A percentile compares a stretch with the other conserved stretches of the same genome.
phyloP scores from a whole-genome alignment of 441 rosid genomes.

The Erodium trifolium region DNA sequence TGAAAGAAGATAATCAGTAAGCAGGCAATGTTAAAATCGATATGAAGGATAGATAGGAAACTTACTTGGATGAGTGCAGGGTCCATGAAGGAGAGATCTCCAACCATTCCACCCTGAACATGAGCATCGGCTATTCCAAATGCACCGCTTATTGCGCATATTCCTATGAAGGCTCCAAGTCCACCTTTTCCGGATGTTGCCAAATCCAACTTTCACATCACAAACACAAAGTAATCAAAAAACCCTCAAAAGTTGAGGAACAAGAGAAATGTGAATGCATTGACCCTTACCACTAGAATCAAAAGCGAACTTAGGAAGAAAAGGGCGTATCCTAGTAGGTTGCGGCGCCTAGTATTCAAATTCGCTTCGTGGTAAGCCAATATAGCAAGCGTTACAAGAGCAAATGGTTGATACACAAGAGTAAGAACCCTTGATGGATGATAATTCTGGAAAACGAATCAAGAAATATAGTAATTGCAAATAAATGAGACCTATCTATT shows the following conservation, averaged over 20 bases:
- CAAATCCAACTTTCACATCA: slow-evolving; percentile 39
- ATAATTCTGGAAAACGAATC: slow-evolving; percentile 32
- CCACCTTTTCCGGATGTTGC: slow-evolving; percentile 58
- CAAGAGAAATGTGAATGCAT: not conserved
- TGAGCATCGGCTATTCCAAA: slow-evolving; percentile 69
- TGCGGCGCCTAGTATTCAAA: slow-evolving; percentile 45
- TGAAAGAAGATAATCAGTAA: slow-evolving; percentile 18
- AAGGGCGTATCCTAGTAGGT: slow-evolving; percentile 41
- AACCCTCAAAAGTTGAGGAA: not conserved
- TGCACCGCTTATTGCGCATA: slow-evolving; percentile 39
- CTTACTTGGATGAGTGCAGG: slow-evolving; percentile 51
- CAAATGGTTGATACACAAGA: slow-evolving; percentile 71
- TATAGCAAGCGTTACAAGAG: slow-evolving; percentile 39
- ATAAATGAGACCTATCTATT: too few relatives aligned
- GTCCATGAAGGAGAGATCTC: slow-evolving; percentile 34
- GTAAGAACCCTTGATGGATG: slow-evolving; percentile 67
- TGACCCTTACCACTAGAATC: slow-evolving; percentile 47
- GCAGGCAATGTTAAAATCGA: not conserved
- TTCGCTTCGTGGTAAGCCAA: slow-evolving; percentile 49
- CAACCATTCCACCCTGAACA: slow-evolving; percentile 17
- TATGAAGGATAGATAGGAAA: not conserved
- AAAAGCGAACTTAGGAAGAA: slow-evolving; percentile 42
- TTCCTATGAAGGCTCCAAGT: slow-evolving; percentile 45
- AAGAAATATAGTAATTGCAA: too few relatives aligned
- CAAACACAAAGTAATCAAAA: not conserved